phyloP scores from a whole-genome alignment of 2,329 filamentous ascomycete species.

The Rutstroemia sydowiana region DNA sequence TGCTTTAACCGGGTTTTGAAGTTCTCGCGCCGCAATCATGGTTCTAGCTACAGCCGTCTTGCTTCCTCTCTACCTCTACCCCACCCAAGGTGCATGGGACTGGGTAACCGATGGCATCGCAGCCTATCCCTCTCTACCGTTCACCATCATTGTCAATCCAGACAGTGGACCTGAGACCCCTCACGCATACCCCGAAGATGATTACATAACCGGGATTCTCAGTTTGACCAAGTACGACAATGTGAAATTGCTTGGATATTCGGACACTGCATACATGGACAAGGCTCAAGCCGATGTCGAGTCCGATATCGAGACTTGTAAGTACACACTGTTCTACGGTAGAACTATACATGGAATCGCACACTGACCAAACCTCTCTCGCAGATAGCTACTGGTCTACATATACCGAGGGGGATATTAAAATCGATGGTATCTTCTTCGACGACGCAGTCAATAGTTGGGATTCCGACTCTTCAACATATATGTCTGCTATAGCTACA shows the following conservation, averaged over 20 bases:
- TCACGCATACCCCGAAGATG: background rate
- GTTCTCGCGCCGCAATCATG: background rate
- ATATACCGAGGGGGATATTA: background rate
- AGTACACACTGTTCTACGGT: background rate
- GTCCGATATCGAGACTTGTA: constrained; percentile 3
- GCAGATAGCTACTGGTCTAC: constrained; percentile 9
- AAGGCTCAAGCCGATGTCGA: background rate
- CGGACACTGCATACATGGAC: constrained; percentile 1
- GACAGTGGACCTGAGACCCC: background rate
- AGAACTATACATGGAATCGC: too few species aligned
- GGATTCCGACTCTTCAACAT: background rate
- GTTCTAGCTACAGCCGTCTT: constrained; percentile 3
- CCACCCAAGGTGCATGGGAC: background rate
- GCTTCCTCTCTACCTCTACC: constrained; percentile 8
- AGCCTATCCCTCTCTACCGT: background rate
- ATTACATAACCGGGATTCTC: background rate
- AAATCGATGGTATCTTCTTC: constrained; percentile 1
- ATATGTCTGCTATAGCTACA: background rate
- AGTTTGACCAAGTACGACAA: background rate
- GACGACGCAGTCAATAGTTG: background rate
- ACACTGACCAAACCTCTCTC: background rate
- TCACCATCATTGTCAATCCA: constrained; percentile 8
- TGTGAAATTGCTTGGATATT: constrained; percentile 7
- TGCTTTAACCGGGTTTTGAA: too few species aligned
- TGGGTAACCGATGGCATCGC: constrained; percentile 1